phyloP scores from a whole-genome alignment of 129 eudicot species.

The Solidago caesia region DNA sequence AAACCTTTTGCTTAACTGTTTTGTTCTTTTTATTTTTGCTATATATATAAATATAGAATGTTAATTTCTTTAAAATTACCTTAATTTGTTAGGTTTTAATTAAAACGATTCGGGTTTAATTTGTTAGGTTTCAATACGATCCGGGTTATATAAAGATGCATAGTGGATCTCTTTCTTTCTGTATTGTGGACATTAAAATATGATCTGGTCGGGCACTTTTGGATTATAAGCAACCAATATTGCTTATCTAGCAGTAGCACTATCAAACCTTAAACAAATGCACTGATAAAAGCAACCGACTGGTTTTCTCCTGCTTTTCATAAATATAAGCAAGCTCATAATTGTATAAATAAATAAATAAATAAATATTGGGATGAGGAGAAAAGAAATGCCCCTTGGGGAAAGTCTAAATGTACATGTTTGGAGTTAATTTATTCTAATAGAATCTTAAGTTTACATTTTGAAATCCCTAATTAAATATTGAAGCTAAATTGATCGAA shows the following conservation, averaged over 20 bases:
- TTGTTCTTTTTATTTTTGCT: neutral
- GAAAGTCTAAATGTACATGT: conserved; percentile 33
- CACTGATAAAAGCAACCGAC: conserved; percentile 26
- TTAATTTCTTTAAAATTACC: neutral
- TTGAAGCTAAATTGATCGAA: neutral
- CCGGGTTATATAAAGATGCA: conserved; percentile 9
- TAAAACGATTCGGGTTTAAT: neutral
- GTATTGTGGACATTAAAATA: conserved; percentile 17
- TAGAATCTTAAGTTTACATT: conserved; percentile 15
- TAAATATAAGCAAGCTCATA: conserved; percentile 17
- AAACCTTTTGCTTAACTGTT: neutral
- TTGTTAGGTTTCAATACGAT: conserved; percentile 20
- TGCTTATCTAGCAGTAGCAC: conserved; percentile 36
- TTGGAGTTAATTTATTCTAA: conserved; percentile 15
- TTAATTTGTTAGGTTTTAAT: conserved; percentile 17
- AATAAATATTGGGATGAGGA: conserved; percentile 21
- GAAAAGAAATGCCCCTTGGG: conserved; percentile 39
- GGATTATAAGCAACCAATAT: conserved; percentile 12
- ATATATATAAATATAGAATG: conserved; percentile 3
- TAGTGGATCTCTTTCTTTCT: conserved; percentile 29
- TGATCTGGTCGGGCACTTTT: conserved; percentile 32
- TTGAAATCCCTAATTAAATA: neutral
- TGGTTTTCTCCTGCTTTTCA: conserved; percentile 23
- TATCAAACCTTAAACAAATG: conserved; percentile 33
- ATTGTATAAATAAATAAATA: conserved; percentile 4